Evolutionary conservation across 1,284 basidiomycete genomes (phyloP), one percentile per base, ranked within the genome.

Genomic region (Fomitiporia mediterranea): DNA sequence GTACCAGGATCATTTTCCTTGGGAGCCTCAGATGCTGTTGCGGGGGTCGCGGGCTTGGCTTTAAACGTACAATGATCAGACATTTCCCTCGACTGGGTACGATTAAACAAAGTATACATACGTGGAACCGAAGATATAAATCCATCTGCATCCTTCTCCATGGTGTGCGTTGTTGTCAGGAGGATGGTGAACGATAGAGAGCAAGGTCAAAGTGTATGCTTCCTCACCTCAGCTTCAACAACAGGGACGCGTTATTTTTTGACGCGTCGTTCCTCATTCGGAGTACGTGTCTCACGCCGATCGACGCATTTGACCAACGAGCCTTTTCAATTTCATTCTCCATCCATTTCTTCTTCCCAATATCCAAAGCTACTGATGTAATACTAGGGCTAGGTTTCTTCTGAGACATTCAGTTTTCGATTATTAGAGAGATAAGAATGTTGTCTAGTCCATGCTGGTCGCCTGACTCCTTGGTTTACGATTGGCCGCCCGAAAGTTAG

Each of bases 131-230:
- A 17, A 38, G 53, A 47, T 7, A 59, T 59, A 42, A 59, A 59
- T 2, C 58, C 58, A 50, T 59, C 58, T 23, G 40, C 54, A 27
- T 59, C 58, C 38, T 53, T 56, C 28, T 59, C 43, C 58, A 59
- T 59, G 21, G 17, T 32, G n/a, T n/a, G 42, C 3, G 30, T 50
- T 13, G 43, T 39, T 23, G 39, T 52, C 11, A 27, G 13, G 39
- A 19, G 28, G 51, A 30, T 42, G 51, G 19, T 38, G 30, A 32
- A 40, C 8, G 28, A 15, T 27, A 39, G 49, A 51, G 38, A n/a
- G 13, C 4, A 37, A 30, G 21, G 38, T 17, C n/a, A n/a, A n/a
- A 35, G 21, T 42, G 51, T 52, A 52, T 52, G 51, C 51, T 40
- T 13, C n/a, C n/a, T n/a, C n/a, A n/a, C n/a, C n/a, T n/a, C n/a